These are phyloP conservation scores for Mycena leptocephala DNA, from an alignment of 768 basidiomycete genomes.

Conservation along the genomic window DNA sequence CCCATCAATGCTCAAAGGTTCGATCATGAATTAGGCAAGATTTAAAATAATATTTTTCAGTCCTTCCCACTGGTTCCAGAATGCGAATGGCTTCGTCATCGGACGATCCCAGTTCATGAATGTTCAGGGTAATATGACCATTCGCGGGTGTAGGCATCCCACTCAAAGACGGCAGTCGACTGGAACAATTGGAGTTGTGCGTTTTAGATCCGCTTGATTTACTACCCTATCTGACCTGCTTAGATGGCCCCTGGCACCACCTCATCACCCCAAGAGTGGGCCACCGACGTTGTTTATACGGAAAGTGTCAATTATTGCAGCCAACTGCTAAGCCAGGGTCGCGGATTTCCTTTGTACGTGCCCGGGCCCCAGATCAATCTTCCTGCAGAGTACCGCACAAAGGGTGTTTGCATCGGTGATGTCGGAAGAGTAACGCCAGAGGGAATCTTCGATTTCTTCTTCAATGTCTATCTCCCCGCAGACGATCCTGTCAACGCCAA, in stretches of 20 bases:
- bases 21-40: not conserved
- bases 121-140: not conserved
- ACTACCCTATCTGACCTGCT: not conserved
- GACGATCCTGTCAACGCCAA: conserved; percentile 42
- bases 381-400: conserved; percentile 36
- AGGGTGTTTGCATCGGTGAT: conserved; percentile 51
- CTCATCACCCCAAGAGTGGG: too few relatives aligned
- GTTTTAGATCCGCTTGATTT: not conserved
- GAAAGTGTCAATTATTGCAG: not conserved
- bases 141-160: not conserved
- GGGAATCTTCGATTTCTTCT: conserved; percentile 51
- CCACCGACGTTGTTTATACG: too few relatives aligned
- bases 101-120: not conserved
- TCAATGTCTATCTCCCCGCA: conserved; percentile 49
- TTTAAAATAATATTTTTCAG: not conserved
- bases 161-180: not conserved
- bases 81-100: not conserved
- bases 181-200: not conserved
- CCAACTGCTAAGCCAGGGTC: conserved; percentile 2
- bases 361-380: conserved; percentile 43
- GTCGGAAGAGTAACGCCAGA: conserved; percentile 49
- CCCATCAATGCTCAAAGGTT: too few relatives aligned
- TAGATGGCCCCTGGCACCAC: not conserved
- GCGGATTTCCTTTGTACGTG: conserved; percentile 50
- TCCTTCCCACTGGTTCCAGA: not conserved